Conservation (phyloP, 768 basidiomycete species). For the Trametes coccinea region DNA sequence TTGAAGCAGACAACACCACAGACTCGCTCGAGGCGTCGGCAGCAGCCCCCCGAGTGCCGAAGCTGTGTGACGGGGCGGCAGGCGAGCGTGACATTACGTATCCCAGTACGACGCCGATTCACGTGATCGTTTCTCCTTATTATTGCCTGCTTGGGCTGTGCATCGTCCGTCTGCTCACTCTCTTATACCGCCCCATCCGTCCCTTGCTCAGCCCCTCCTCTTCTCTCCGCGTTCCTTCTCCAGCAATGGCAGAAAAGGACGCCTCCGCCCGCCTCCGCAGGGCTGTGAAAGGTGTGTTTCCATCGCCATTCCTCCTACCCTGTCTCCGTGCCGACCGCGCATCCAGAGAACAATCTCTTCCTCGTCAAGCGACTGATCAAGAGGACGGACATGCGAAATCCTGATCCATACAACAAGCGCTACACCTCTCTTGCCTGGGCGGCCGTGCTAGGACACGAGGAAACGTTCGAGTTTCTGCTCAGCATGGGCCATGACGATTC, state of each 20-base stretch:
- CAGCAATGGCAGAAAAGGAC: conserved; percentile 81
- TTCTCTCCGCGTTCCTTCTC: conserved; percentile 25
- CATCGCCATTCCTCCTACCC: background rate
- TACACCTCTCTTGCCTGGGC: conserved; percentile 93
- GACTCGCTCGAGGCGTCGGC: background rate
- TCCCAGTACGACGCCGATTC: conserved; percentile 1
- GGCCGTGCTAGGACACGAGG: conserved; percentile 83
- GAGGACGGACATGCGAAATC: conserved; percentile 87
- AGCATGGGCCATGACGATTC: conserved; percentile 89
- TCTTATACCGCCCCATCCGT: conserved; percentile 24
- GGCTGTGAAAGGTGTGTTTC: conserved; percentile 69
- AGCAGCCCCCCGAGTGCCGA: background rate
- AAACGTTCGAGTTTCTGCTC: conserved; percentile 90
- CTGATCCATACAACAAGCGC: conserved; percentile 71
- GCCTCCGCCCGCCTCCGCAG: conserved; percentile 70
- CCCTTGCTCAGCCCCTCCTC: conserved; percentile 19
- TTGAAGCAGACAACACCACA: no score
- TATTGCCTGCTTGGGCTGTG: conserved; percentile 29
- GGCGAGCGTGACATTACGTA: conserved; percentile 24
- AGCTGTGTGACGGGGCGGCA: background rate
- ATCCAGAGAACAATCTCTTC: conserved; percentile 88
- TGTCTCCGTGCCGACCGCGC: conserved; percentile 12
- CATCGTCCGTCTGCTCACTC: conserved; percentile 21
- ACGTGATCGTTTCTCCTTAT: conserved; percentile 29
- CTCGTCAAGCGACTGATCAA: conserved; percentile 87